phyloP scores from a whole-genome alignment of 768 basidiomycete genomes.

The Lentinula aciculospora region DNA sequence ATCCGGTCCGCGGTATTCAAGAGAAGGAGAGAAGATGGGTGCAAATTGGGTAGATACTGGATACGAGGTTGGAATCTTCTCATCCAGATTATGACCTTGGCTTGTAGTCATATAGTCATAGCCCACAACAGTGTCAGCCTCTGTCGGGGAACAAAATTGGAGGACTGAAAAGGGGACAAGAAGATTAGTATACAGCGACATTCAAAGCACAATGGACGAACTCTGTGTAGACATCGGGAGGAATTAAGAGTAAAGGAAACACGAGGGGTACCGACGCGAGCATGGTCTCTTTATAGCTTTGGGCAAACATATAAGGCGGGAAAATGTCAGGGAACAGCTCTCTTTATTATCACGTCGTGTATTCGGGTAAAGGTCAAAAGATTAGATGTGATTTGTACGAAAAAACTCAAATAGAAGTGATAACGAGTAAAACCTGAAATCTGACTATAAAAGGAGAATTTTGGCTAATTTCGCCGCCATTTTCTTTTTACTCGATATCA shows the following conservation, averaged over 20 bases:
- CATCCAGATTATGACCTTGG: background rate
- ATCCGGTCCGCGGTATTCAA: conserved; percentile 1
- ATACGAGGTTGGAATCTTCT: background rate
- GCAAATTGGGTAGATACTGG: background rate
- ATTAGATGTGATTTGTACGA: background rate
- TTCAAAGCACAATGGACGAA: background rate
- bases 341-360: background rate
- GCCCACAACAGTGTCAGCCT: background rate
- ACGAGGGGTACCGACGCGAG: background rate
- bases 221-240: background rate
- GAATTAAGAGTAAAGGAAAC: background rate
- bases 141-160: background rate
- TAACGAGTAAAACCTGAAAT: background rate
- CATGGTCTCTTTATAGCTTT: conserved; percentile 2
- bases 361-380: background rate
- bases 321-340: background rate
- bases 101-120: background rate
- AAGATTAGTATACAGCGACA: background rate
- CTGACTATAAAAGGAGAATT: background rate
- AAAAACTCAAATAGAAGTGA: background rate
- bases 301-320: background rate
- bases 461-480: background rate
- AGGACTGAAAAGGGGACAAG: background rate
- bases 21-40: conserved; percentile 1
- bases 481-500: conserved; percentile 2